A percentile compares a stretch with the other conserved stretches of the same genome.
Conservation (phyloP, 1,284 basidiomycete genomes). For the Apiotrichum sp. region DNA sequence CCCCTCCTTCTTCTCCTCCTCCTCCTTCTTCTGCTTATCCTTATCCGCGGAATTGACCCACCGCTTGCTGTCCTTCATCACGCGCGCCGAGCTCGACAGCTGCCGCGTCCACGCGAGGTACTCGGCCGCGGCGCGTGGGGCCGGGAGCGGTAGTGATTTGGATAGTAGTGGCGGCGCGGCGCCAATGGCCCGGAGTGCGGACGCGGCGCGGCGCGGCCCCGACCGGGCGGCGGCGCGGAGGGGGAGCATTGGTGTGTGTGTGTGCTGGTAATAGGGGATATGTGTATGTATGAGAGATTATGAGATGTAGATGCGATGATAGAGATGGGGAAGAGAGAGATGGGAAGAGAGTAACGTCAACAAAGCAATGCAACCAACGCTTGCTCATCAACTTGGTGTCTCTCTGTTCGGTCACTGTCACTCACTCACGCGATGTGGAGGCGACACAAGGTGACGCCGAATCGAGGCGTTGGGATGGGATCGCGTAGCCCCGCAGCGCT, state of each 20-base stretch:
- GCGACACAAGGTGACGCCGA: too few species aligned
- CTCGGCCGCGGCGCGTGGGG: neutral
- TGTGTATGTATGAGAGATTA: neutral
- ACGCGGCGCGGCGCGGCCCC: constrained; percentile 7
- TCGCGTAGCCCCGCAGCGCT: too few species aligned
- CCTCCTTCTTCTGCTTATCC: constrained; percentile 15
- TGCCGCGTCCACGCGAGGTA: neutral
- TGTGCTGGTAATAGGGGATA: neutral
- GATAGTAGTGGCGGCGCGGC: constrained; percentile 1
- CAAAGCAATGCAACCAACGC: neutral
- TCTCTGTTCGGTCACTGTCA: too few species aligned
- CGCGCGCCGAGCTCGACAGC: constrained; percentile 23
- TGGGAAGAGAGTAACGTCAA: neutral
- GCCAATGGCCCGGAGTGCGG: neutral
- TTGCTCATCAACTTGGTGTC: neutral
- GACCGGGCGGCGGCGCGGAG: constrained; percentile 21
- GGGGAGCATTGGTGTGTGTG: constrained; percentile 22
- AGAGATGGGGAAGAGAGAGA: neutral
- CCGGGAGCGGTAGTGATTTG: too few species aligned
- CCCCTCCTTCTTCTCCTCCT: constrained; percentile 2
- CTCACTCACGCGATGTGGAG: too few species aligned
- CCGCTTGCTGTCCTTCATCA: constrained; percentile 37
- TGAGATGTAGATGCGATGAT: neutral
- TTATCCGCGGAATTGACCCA: constrained; percentile 38
- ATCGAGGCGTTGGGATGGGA: too few species aligned